These are phyloP conservation scores for Saccharomyces jurei DNA, from an alignment of 805 yeast genomes.

Conservation along the genomic window DNA sequence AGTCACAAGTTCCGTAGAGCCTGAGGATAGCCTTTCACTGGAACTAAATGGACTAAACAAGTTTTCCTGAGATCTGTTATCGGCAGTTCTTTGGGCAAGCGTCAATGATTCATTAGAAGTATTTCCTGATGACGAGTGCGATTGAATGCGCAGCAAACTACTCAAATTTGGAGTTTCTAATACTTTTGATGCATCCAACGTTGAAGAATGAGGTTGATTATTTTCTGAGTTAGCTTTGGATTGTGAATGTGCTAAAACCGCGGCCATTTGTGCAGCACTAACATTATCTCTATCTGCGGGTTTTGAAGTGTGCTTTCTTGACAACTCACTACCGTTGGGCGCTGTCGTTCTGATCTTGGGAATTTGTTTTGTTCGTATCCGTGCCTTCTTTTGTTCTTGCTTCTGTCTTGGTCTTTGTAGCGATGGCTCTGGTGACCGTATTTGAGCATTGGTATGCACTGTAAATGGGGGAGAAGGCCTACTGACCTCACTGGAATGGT, in stretches of 20 bases:
- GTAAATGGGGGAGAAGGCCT: not conserved
- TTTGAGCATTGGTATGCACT: not conserved
- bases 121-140: not conserved
- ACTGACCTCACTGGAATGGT: constrained; percentile 2
- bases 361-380: not conserved
- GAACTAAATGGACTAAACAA: not conserved
- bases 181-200: not conserved
- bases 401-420: not conserved
- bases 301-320: not conserved
- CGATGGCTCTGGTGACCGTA: not conserved
- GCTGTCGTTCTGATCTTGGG: not conserved
- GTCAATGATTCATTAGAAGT: not conserved
- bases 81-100: not conserved
- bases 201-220: not conserved
- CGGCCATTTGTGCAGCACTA: not conserved
- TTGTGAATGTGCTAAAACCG: not conserved
- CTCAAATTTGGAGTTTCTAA: not conserved
- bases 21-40: not conserved
- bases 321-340: not conserved
- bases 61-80: not conserved
- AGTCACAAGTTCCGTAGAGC: not conserved
- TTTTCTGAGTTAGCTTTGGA: not conserved
- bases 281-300: not conserved
- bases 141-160: not conserved
- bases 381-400: not conserved